These are phyloP conservation scores for Prunus mongolica DNA, from an alignment of 306 rosid species.

Conservation along the genomic window DNA sequence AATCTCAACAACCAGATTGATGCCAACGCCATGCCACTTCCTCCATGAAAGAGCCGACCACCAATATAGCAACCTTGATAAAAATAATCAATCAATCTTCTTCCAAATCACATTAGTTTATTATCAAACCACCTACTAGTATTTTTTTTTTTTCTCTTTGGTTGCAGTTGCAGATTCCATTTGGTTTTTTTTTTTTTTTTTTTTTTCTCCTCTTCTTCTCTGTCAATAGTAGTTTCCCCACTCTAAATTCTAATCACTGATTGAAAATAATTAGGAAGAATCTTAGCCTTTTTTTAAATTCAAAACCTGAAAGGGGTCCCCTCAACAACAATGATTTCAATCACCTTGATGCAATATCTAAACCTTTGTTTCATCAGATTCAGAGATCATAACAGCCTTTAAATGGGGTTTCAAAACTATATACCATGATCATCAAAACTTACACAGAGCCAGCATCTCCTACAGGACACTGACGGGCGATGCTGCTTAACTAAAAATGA, in stretches of 20 bases:
- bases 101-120: conserved; percentile 7
- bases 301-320: conserved; percentile 3
- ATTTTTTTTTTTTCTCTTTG: neutral
- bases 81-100: no score
- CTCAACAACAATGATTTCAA: neutral
- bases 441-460: no score
- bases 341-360: conserved; percentile 2
- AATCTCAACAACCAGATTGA: no score
- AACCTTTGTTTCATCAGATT: neutral
- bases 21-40: no score
- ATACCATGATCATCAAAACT: no score
- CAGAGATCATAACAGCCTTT: no score
- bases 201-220: no score
- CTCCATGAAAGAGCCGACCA: no score
- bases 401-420: no score
- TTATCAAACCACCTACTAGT: neutral
- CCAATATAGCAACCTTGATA: no score
- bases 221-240: neutral
- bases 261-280: conserved; percentile 18
- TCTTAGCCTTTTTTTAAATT: conserved; percentile 11
- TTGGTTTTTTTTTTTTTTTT: neutral
- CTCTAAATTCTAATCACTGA: neutral
- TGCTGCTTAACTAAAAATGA: no score
- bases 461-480: no score
- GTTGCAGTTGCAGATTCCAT: neutral